Percentiles rank a stretch among this genome's conserved stretches.
These are phyloP conservation scores for Biancaea sappan DNA, from an alignment of 306 rosid species.

Conservation along the genomic window DNA sequence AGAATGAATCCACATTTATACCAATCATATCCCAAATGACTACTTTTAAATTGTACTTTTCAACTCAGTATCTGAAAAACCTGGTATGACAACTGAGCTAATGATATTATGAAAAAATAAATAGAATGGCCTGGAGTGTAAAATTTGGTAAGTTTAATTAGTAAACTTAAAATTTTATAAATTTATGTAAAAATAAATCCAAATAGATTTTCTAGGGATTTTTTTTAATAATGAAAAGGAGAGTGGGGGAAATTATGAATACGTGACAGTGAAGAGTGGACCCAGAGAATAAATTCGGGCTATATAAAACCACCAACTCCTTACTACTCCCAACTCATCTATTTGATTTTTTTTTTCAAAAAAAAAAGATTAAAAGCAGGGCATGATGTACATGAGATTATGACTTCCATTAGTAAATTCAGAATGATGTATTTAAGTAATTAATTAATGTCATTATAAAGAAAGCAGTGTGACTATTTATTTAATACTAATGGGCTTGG, in stretches of 20 bases:
- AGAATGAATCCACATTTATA: too few species aligned
- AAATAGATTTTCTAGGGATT: too few species aligned
- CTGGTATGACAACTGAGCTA: too few species aligned
- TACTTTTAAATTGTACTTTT: too few species aligned
- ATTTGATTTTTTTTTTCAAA: too few species aligned
- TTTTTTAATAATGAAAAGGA: background rate
- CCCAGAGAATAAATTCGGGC: slow-evolving; percentile 50
- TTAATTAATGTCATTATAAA: background rate
- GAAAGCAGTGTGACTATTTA: slow-evolving; percentile 30
- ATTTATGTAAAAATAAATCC: too few species aligned
- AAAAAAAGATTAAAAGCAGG: slow-evolving; percentile 49
- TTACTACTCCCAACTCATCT: slow-evolving; percentile 41
- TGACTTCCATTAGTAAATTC: background rate
- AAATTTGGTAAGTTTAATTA: too few species aligned
- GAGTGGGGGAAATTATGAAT: background rate
- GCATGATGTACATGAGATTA: background rate
- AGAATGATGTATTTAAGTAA: background rate
- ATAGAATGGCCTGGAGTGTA: too few species aligned
- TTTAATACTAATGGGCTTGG: background rate
- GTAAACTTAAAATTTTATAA: too few species aligned
- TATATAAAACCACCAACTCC: slow-evolving; percentile 44
- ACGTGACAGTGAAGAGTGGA: slow-evolving; percentile 40
- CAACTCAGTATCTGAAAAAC: too few species aligned
- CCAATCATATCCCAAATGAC: too few species aligned
- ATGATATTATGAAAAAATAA: too few species aligned